Conservation (phyloP, 305 asterid genomes). For the Andrographis paniculata region DNA sequence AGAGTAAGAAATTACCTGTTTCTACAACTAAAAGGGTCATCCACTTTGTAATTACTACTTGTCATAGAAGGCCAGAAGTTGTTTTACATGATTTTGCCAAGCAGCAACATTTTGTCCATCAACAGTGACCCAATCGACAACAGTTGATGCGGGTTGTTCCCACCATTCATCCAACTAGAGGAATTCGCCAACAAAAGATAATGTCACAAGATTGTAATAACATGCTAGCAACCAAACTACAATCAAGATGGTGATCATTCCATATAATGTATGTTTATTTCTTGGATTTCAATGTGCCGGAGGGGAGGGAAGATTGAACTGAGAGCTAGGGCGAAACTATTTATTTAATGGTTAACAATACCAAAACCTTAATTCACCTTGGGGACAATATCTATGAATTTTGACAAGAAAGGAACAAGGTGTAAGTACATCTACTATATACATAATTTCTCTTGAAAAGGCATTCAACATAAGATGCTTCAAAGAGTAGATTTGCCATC, state of each 20-base stretch:
- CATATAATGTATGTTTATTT: background rate
- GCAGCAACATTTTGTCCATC: conserved; percentile 93
- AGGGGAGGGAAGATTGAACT: background rate
- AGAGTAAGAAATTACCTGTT: background rate
- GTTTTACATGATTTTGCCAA: conserved; percentile 94
- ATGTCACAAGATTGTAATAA: conserved; percentile 8
- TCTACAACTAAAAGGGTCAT: background rate
- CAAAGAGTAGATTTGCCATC: too few species aligned
- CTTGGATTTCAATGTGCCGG: background rate
- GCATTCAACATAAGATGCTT: too few species aligned
- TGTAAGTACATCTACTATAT: background rate
- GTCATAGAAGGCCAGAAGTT: conserved; percentile 58
- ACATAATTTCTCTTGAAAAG: background rate
- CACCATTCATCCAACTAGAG: conserved; percentile 97
- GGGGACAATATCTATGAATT: background rate
- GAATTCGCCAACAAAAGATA: conserved; percentile 10
- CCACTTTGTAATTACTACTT: conserved; percentile 34
- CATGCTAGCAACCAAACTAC: too few species aligned
- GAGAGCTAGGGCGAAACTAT: too few species aligned
- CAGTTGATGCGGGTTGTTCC: conserved; percentile 98
- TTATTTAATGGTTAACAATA: background rate
- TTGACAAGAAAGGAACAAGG: background rate
- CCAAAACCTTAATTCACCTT: background rate
- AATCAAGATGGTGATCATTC: background rate
- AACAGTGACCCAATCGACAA: conserved; percentile 88